A percentile compares a stretch with the other conserved stretches of the same genome.
Conservation (phyloP, 345 rosid genomes). For the Dimocarpus longan region DNA sequence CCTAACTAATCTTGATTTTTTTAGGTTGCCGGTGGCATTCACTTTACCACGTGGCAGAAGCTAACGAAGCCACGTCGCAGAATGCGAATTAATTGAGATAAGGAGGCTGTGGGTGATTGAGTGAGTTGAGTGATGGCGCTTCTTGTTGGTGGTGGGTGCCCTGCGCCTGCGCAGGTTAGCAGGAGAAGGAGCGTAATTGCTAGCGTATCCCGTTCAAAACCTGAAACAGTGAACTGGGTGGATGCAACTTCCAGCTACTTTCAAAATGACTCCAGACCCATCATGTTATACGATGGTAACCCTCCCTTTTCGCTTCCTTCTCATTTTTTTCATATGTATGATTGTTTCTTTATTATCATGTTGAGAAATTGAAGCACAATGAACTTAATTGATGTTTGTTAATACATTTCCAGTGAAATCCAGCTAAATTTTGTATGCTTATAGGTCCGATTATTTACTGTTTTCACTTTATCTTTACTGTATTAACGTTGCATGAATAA, state of each 20-base stretch:
- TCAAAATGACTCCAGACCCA: slow-evolving; percentile 72
- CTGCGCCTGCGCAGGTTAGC: slow-evolving; percentile 14
- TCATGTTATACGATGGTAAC: slow-evolving; percentile 87
- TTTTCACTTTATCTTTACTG: too few relatives aligned
- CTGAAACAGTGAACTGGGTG: slow-evolving; percentile 45
- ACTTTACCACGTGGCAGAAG: slow-evolving; percentile 5
- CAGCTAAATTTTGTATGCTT: too few relatives aligned
- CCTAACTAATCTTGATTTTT: not conserved
- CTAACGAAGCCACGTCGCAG: not conserved
- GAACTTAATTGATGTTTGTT: not conserved
- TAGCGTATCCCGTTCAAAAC: slow-evolving; percentile 37
- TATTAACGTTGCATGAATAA: too few relatives aligned
- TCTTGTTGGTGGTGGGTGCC: slow-evolving; percentile 29
- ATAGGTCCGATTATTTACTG: not conserved
- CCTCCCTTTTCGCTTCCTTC: not conserved
- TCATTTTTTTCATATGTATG: not conserved
- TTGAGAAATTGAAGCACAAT: too few relatives aligned
- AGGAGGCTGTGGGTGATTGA: not conserved
- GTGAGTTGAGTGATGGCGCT: slow-evolving; percentile 39
- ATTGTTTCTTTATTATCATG: not conserved
- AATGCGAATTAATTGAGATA: too few relatives aligned
- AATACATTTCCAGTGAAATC: not conserved
- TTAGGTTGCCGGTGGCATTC: not conserved
- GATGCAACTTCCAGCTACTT: slow-evolving; percentile 70
- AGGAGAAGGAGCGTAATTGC: slow-evolving; percentile 40